phyloP scores from a whole-genome alignment of 1,284 basidiomycete genomes.

The Grifola frondosa region DNA sequence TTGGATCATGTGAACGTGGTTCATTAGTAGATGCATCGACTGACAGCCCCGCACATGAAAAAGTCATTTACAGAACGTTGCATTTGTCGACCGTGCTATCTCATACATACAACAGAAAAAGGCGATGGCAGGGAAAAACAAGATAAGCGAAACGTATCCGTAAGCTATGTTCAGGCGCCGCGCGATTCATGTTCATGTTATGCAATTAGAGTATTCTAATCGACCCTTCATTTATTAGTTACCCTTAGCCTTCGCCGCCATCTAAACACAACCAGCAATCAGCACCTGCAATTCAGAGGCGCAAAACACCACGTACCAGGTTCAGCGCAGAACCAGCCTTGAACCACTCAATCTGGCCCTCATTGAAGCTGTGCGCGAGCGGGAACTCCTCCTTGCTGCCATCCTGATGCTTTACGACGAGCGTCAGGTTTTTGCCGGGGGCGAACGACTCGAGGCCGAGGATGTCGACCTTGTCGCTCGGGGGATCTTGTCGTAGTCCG shows the following conservation, averaged over 20 bases:
- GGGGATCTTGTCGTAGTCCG: conserved; percentile 89
- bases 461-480: conserved; percentile 84
- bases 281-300: background rate
- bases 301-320: conserved; percentile 50
- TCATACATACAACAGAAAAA: too few species aligned
- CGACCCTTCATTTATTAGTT: conserved; percentile 15
- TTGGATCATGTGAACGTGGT: too few species aligned
- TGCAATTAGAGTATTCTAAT: too few species aligned
- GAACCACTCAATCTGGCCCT: conserved; percentile 94
- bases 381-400: conserved; percentile 72
- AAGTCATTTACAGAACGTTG: too few species aligned
- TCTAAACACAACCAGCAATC: conserved; percentile 29
- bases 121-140: too few species aligned
- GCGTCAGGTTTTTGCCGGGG: conserved; percentile 85
- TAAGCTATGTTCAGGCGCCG: too few species aligned
- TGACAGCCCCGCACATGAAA: too few species aligned
- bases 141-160: too few species aligned
- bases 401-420: conserved; percentile 80
- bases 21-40: too few species aligned
- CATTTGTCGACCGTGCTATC: too few species aligned
- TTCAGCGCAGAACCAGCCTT: conserved; percentile 89
- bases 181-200: too few species aligned
- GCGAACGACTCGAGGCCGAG: conserved; percentile 81
- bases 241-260: conserved; percentile 55
- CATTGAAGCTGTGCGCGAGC: conserved; percentile 82